Evolutionary conservation across 2,329 filamentous ascomycete species (phyloP).

Genomic region (Colletotrichum paranaense): DNA sequence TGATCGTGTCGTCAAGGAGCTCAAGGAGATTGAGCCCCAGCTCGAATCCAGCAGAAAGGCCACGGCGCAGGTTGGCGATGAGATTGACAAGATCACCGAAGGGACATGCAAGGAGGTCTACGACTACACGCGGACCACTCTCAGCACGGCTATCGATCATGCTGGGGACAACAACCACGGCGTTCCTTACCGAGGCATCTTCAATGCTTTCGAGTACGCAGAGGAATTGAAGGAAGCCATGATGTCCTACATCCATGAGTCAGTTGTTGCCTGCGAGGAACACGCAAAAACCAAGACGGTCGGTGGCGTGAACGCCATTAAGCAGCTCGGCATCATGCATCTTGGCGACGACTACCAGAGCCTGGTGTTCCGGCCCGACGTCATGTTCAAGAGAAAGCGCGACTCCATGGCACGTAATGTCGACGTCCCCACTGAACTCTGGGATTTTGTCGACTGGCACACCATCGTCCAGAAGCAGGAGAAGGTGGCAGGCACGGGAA

Average conservation of each 20-base stretch:
- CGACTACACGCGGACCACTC: slow-evolving; percentile 79
- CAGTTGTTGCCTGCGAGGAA: slow-evolving; percentile 85
- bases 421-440: slow-evolving; percentile 86
- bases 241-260: slow-evolving; percentile 85
- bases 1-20: slow-evolving; percentile 82
- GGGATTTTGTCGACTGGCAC: slow-evolving; percentile 92
- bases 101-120: slow-evolving; percentile 88
- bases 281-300: slow-evolving; percentile 84
- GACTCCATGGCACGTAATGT: slow-evolving; percentile 87
- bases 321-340: slow-evolving; percentile 87
- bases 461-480: slow-evolving; percentile 90
- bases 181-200: slow-evolving; percentile 86
- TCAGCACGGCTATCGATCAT: slow-evolving; percentile 80
- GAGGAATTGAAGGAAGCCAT: slow-evolving; percentile 94
- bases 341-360: slow-evolving; percentile 88
- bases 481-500: slow-evolving; percentile 92
- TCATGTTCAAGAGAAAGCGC: slow-evolving; percentile 90
- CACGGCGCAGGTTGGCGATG: slow-evolving; percentile 80
- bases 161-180: slow-evolving; percentile 83
- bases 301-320: slow-evolving; percentile 85
- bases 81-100: slow-evolving; percentile 85
- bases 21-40: slow-evolving; percentile 85
- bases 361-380: slow-evolving; percentile 87
- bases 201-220: slow-evolving; percentile 89
- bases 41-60: slow-evolving; percentile 87